Conservation (phyloP, 257 asterid species). For the Handroanthus guayacan region DNA sequence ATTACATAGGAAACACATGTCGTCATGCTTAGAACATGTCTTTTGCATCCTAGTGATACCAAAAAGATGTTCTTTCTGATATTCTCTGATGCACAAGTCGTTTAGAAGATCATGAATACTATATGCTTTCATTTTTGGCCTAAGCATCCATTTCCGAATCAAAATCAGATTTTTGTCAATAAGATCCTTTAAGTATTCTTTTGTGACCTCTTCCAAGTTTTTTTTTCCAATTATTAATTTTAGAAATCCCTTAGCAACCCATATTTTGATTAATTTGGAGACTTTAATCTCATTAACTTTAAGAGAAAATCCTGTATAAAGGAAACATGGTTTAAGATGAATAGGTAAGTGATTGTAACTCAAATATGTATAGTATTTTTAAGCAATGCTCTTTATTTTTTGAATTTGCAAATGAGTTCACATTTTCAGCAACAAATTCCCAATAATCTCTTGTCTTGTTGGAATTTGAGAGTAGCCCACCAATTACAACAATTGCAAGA, state of each 20-base stretch:
- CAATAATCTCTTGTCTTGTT: not conserved
- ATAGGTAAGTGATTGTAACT: not conserved
- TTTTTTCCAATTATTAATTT: not conserved
- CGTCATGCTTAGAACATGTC: not conserved
- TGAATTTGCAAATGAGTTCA: constrained; percentile 5
- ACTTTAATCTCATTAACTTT: not conserved
- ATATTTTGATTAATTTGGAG: no score
- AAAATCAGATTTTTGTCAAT: not conserved
- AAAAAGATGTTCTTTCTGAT: not conserved
- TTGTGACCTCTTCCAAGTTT: not conserved
- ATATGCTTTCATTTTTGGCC: not conserved
- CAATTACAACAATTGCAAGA: not conserved
- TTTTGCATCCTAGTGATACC: not conserved
- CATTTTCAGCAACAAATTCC: not conserved
- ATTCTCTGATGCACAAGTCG: constrained; percentile 14
- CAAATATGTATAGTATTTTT: no score
- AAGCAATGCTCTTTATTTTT: not conserved
- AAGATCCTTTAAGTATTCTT: not conserved
- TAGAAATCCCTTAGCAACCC: not conserved
- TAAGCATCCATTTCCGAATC: not conserved
- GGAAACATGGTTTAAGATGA: not conserved
- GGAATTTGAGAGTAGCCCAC: constrained; percentile 17
- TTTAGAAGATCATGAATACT: constrained; percentile 25
- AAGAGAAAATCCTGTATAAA: not conserved
- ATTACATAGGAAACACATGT: not conserved